phyloP scores from a whole-genome alignment of 345 rosid genomes.

The Eucalyptus caleyi region DNA sequence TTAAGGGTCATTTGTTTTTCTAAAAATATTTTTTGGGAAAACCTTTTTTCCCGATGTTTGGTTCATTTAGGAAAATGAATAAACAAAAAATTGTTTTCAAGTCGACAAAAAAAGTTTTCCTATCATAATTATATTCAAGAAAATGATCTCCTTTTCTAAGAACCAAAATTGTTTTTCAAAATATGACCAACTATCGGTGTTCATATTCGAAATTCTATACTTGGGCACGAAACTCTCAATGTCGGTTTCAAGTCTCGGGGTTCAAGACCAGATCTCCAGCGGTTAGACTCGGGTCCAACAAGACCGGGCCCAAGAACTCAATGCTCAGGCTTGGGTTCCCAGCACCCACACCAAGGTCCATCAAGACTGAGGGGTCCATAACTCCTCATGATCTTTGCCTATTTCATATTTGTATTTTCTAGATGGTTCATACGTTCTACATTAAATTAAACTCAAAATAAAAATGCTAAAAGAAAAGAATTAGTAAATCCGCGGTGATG shows the following conservation, averaged over 20 bases:
- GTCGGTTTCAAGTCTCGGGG: rapidly evolving
- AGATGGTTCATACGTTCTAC: background rate
- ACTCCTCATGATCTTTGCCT: background rate
- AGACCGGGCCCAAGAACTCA: background rate
- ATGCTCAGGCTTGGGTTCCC: rapidly evolving
- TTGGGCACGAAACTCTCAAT: background rate
- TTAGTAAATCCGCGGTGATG: too few relatives aligned
- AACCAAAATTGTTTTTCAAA: too few relatives aligned
- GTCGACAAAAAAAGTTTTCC: rapidly evolving
- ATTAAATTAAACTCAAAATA: too few relatives aligned
- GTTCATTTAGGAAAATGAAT: too few relatives aligned
- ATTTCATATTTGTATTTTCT: background rate
- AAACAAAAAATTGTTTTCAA: too few relatives aligned
- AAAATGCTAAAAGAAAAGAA: too few relatives aligned
- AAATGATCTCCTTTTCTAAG: too few relatives aligned
- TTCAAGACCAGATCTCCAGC: background rate
- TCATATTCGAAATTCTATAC: background rate
- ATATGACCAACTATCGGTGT: background rate
- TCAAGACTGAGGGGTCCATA: background rate
- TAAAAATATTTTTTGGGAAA: background rate
- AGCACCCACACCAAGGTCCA: background rate
- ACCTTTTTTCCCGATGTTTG: too few relatives aligned
- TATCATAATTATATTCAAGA: background rate
- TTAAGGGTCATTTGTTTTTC: background rate
- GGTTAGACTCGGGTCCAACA: background rate